Percentiles rank a stretch among this genome's conserved stretches.
These are phyloP conservation scores for Plasmodium adleri DNA, from an alignment of 169 alveolate species.

Conservation along the genomic window DNA sequence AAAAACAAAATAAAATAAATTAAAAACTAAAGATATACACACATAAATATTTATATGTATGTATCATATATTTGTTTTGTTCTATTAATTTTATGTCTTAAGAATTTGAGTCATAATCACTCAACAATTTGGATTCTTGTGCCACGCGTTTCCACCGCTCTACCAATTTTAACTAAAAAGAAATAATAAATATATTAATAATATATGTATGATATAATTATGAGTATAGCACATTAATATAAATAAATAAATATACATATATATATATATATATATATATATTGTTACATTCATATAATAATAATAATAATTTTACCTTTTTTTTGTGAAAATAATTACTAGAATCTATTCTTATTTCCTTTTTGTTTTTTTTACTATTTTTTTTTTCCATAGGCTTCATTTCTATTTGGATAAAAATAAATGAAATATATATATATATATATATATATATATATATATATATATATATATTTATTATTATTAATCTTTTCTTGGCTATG, in stretches of 20 bases:
- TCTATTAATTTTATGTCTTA: constrained; percentile 1
- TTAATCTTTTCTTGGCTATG: neutral
- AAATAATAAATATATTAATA: neutral
- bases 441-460: neutral
- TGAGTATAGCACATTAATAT: no score
- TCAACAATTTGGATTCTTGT: constrained; percentile 30
- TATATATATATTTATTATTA: neutral
- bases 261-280: no score
- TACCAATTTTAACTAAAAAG: constrained; percentile 21
- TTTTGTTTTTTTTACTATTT: constrained; percentile 13
- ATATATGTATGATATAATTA: no score
- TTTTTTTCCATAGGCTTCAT: neutral
- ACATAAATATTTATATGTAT: no score
- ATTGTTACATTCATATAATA: neutral
- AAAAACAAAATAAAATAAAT: no score
- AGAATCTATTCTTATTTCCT: constrained; percentile 21
- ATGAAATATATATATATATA: neutral
- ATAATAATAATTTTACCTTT: constrained; percentile 13
- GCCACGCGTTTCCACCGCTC: constrained; percentile 57
- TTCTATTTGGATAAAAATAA: neutral
- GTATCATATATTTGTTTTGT: neutral
- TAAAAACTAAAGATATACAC: no score
- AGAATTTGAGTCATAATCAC: constrained; percentile 22
- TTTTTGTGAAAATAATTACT: constrained; percentile 61
- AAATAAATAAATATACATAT: no score